Evolutionary conservation across 2,329 filamentous ascomycete species (phyloP).

Genomic region (Bipolaris bicolor): DNA sequence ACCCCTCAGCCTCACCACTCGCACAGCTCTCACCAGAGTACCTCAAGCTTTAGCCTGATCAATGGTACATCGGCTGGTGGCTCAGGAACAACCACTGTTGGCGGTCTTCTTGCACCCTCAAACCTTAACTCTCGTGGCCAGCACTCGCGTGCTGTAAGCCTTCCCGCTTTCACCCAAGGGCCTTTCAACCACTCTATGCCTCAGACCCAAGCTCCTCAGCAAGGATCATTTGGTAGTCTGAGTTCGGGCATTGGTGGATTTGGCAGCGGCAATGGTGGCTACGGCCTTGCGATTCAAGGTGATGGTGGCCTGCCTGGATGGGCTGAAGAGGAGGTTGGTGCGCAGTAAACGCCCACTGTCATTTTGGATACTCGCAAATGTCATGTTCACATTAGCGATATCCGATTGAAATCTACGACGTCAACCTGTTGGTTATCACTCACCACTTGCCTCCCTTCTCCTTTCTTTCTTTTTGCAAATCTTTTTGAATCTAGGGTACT

Average conservation of each 20-base stretch:
- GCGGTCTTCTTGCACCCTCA: constrained; percentile 76
- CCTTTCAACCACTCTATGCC: constrained; percentile 56
- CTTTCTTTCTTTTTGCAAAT: constrained; percentile 13
- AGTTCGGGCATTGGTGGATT: constrained; percentile 65
- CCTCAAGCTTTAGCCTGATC: constrained; percentile 57
- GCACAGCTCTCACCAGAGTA: constrained; percentile 62
- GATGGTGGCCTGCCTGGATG: constrained; percentile 65
- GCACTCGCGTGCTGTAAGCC: constrained; percentile 83
- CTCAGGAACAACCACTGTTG: constrained; percentile 71
- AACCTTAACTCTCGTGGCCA: constrained; percentile 64
- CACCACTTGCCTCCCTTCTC: background rate
- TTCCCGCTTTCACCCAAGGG: constrained; percentile 74
- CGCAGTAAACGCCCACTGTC: constrained; percentile 50
- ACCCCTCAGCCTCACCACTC: constrained; percentile 67
- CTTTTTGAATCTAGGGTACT: constrained; percentile 10
- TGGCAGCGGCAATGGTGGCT: constrained; percentile 59
- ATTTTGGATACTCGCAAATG: background rate
- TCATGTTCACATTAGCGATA: constrained; percentile 41
- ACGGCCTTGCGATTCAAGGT: constrained; percentile 65
- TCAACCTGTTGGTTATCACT: background rate
- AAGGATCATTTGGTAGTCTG: constrained; percentile 63
- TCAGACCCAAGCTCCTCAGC: constrained; percentile 47
- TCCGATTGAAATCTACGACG: constrained; percentile 17
- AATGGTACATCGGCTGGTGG: constrained; percentile 48
- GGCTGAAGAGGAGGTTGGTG: constrained; percentile 68